Percentiles rank a stretch among this genome's conserved stretches.
Conservation (phyloP, 371 early-diverging fungal species). For the Mucor ambiguus region DNA sequence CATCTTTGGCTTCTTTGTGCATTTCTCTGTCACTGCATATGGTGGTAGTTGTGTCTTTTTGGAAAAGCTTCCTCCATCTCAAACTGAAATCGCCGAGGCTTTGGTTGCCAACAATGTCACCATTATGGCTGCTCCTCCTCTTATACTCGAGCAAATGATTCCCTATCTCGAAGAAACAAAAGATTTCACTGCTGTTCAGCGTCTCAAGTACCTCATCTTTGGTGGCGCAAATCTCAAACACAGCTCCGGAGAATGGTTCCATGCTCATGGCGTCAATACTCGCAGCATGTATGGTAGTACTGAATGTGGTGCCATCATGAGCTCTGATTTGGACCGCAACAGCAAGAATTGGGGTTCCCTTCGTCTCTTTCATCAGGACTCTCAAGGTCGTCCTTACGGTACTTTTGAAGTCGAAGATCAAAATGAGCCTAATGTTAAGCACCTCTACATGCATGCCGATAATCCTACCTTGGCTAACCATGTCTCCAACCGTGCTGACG, state of each 20-base stretch:
- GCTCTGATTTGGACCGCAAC: conserved; percentile 1
- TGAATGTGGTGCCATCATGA: conserved; percentile 17
- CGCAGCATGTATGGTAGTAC: conserved; percentile 19
- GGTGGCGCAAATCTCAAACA: conserved; percentile 80
- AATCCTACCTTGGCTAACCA: conserved; percentile 18
- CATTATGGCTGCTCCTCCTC: conserved; percentile 11
- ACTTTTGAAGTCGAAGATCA: conserved; percentile 11
- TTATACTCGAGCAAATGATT: conserved; percentile 21
- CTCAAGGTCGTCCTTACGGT: not conserved
- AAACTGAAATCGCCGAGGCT: conserved; percentile 10
- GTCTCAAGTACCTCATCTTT: conserved; percentile 54
- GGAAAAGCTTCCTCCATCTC: conserved; percentile 17
- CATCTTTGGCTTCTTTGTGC: conserved; percentile 14
- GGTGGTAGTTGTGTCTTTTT: conserved; percentile 24
- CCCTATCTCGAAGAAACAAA: conserved; percentile 14
- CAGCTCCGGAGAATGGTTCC: conserved; percentile 18
- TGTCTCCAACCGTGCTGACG: conserved; percentile 29
- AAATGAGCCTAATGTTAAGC: conserved; percentile 15
- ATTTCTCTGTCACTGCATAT: not conserved
- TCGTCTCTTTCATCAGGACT: not conserved
- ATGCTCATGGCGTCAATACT: conserved; percentile 12
- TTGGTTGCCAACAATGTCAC: conserved; percentile 12
- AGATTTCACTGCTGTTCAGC: conserved; percentile 9
- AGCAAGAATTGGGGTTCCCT: conserved; percentile 15
- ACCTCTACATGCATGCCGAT: conserved; percentile 11